Evolutionary conservation across 306 rosid genomes (phyloP).

Genomic region (Betula pendula): DNA sequence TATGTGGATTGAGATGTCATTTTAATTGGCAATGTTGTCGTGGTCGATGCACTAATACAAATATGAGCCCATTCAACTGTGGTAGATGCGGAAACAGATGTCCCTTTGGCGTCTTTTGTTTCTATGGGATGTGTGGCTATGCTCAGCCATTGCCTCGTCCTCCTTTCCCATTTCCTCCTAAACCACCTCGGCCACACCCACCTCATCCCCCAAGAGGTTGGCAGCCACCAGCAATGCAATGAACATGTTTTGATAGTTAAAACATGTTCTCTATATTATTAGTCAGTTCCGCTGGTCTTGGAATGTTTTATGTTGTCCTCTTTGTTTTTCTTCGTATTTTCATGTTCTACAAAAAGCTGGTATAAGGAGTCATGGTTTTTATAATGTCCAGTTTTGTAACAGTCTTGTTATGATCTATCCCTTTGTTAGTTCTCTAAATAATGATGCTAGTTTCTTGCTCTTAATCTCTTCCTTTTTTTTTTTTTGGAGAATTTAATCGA

Average conservation of each 20-base stretch:
- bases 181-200: background rate
- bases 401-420: background rate
- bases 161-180: constrained; percentile 9
- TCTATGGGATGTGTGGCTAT: constrained; percentile 71
- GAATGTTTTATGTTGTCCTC: background rate
- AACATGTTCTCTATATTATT: background rate
- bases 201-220: constrained; percentile 4
- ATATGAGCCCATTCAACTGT: constrained; percentile 46
- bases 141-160: constrained; percentile 18
- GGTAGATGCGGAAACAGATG: constrained; percentile 69
- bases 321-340: background rate
- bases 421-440: no score
- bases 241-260: background rate
- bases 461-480: no score
- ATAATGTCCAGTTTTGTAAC: background rate
- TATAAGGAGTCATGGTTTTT: background rate
- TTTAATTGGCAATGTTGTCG: constrained; percentile 58
- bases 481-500: no score
- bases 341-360: background rate
- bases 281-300: background rate
- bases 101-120: constrained; percentile 38
- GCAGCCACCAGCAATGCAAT: background rate
- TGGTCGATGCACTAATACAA: constrained; percentile 51
- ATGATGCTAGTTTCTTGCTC: no score
- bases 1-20: constrained; percentile 44